These are phyloP conservation scores for Pseudozyma tsukubaensis DNA, from an alignment of 1,284 basidiomycete species.

Conservation along the genomic window DNA sequence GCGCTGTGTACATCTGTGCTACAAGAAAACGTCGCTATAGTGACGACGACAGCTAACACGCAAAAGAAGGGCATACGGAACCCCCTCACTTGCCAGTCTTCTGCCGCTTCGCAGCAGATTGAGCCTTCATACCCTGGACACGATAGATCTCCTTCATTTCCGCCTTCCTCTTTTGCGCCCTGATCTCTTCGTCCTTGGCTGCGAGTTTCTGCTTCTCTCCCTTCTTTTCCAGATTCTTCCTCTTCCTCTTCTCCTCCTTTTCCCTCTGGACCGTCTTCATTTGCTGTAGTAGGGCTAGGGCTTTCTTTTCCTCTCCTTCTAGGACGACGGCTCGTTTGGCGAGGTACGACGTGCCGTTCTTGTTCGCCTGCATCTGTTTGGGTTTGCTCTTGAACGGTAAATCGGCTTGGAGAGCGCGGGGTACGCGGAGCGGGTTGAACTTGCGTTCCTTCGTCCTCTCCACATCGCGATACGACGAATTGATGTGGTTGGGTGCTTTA, in stretches of 20 bases:
- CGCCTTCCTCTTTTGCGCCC: constrained; percentile 60
- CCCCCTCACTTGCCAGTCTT: constrained; percentile 43
- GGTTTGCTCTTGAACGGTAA: constrained; percentile 94
- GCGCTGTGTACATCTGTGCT: too few relatives aligned
- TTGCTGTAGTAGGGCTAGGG: constrained; percentile 91
- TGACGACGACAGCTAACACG: too few relatives aligned
- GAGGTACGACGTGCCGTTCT: constrained; percentile 73
- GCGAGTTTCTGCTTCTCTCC: constrained; percentile 40
- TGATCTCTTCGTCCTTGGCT: constrained; percentile 41
- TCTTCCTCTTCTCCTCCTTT: constrained; percentile 81
- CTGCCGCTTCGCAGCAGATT: constrained; percentile 54
- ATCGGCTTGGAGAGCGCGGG: constrained; percentile 86
- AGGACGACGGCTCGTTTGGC: constrained; percentile 80
- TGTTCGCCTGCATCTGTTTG: constrained; percentile 76
- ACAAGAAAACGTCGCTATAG: too few relatives aligned
- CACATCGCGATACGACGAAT: constrained; percentile 83
- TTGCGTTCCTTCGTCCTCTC: constrained; percentile 78
- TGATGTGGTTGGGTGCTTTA: constrained; percentile 81
- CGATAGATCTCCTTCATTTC: constrained; percentile 63
- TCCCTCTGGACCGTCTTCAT: constrained; percentile 91
- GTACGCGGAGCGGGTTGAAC: constrained; percentile 90
- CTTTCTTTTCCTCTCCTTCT: constrained; percentile 93
- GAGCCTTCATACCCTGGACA: constrained; percentile 56
- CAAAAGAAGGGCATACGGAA: background rate
- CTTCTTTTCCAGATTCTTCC: constrained; percentile 46